Evolutionary conservation across 768 basidiomycete genomes (phyloP).

Genomic region (Hericium erinaceus): DNA sequence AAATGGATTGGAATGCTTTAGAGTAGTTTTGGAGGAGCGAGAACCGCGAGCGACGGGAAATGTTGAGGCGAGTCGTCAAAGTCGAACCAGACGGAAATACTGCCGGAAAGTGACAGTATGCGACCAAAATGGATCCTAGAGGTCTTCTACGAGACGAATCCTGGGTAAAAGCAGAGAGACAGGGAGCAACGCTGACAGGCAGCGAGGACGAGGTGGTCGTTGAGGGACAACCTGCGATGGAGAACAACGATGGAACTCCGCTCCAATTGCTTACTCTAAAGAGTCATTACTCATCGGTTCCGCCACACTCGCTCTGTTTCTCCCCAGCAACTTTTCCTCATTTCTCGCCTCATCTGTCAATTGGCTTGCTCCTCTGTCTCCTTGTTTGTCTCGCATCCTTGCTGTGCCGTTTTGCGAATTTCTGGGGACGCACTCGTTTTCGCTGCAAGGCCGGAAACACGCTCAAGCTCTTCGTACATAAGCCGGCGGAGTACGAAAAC

Average conservation of each 20-base stretch:
- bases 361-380: background rate
- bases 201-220: conserved; percentile 12
- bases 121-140: background rate
- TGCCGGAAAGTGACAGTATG: background rate
- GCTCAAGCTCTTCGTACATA: background rate
- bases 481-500: conserved; percentile 1
- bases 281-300: conserved; percentile 3
- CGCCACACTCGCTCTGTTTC: background rate
- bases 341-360: background rate
- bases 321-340: background rate
- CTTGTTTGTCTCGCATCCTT: background rate
- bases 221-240: conserved; percentile 9
- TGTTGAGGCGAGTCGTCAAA: background rate
- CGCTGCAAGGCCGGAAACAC: background rate
- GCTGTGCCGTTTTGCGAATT: background rate
- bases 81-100: background rate
- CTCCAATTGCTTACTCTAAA: conserved; percentile 2
- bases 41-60: conserved; percentile 1
- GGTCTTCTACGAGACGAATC: conserved; percentile 4
- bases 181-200: conserved; percentile 1
- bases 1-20: conserved; percentile 4
- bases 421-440: too few relatives aligned
- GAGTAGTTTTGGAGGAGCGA: conserved; percentile 5
- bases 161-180: background rate
- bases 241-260: conserved; percentile 9